These are phyloP conservation scores for Nothophaeocryptopus gaeumannii DNA, from an alignment of 2,329 filamentous ascomycete species.

Conservation along the genomic window DNA sequence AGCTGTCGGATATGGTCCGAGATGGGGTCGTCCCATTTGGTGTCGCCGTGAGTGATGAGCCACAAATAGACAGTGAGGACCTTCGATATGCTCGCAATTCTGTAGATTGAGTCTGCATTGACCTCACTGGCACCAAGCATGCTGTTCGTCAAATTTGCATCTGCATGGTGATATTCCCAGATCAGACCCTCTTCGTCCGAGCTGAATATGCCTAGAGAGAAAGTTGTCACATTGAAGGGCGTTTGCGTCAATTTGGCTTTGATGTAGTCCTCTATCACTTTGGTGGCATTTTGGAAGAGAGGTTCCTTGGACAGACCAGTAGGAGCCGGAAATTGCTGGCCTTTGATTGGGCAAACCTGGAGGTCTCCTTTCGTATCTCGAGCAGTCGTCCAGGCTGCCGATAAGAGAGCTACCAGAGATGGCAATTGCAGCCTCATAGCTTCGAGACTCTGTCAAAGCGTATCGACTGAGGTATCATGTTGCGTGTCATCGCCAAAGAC, in stretches of 20 bases:
- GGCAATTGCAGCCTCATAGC: too few relatives aligned
- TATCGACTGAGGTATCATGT: too few relatives aligned
- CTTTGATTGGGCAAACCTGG: slow-evolving; percentile 21
- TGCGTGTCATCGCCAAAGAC: too few relatives aligned
- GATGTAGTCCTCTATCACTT: slow-evolving; percentile 14
- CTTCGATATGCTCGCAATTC: slow-evolving; percentile 22
- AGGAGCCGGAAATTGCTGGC: slow-evolving; percentile 20
- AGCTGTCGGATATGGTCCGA: slow-evolving; percentile 47
- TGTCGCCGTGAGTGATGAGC: slow-evolving; percentile 21
- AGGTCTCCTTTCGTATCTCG: not conserved
- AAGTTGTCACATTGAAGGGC: slow-evolving; percentile 21
- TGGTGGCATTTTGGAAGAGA: slow-evolving; percentile 13
- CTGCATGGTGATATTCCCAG: slow-evolving; percentile 19
- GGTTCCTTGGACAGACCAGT: slow-evolving; percentile 12
- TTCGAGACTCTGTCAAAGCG: too few relatives aligned
- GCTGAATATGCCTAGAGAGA: slow-evolving; percentile 21
- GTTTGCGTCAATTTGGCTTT: slow-evolving; percentile 14
- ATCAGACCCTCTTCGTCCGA: slow-evolving; percentile 13
- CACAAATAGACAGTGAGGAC: slow-evolving; percentile 21
- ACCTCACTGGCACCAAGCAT: slow-evolving; percentile 13
- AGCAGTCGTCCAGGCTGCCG: not conserved
- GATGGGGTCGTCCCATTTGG: slow-evolving; percentile 35
- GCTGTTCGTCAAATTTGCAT: slow-evolving; percentile 14
- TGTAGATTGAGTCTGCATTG: slow-evolving; percentile 21
- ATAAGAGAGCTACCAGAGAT: too few relatives aligned